phyloP scores from a whole-genome alignment of 257 asterid genomes.

The Solanum dulcamara region DNA sequence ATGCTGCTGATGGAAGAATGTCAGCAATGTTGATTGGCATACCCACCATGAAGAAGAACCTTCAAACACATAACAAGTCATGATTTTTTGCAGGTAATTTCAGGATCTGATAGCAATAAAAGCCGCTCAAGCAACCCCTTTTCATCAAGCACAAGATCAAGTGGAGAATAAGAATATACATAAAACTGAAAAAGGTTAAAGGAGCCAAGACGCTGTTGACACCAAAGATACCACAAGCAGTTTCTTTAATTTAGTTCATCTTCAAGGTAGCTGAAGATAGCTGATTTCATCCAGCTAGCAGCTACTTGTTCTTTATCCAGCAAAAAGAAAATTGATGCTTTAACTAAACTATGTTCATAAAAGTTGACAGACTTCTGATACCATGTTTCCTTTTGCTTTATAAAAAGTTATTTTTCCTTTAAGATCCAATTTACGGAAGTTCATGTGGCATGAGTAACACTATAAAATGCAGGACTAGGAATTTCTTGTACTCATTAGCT shows the following conservation, averaged over 20 bases:
- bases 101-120: not conserved
- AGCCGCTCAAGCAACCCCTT: slow-evolving; percentile 2
- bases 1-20: not conserved
- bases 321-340: not conserved
- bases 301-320: not conserved
- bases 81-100: not conserved
- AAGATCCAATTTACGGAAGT: not conserved
- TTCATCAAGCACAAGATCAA: not conserved
- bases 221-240: not conserved
- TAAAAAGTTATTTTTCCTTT: not conserved
- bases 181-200: not conserved
- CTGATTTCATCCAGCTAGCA: not conserved
- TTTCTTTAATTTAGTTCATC: not conserved
- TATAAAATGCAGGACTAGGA: not conserved
- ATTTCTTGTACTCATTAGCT: not conserved
- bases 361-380: not conserved
- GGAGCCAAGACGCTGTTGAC: not conserved
- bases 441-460: not conserved
- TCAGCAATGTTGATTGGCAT: not conserved
- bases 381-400: not conserved
- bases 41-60: not conserved
- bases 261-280: not conserved
- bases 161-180: not conserved
- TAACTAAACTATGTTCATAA: not conserved
- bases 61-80: not conserved